Conservation (phyloP, 2,329 filamentous ascomycete species). For the Ascochyta koolunga region DNA sequence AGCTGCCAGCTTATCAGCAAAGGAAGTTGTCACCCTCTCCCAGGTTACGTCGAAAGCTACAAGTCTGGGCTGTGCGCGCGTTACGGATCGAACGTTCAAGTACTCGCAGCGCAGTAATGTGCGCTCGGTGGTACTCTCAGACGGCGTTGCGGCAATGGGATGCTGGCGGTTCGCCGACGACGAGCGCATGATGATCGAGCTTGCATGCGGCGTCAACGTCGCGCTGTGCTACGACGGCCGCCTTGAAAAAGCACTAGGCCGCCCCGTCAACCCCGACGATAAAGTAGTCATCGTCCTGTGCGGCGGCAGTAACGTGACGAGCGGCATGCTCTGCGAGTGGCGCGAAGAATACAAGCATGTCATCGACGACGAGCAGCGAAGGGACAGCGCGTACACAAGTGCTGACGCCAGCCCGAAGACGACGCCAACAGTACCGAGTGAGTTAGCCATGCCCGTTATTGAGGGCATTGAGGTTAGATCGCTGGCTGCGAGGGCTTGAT, state of each 20-base stretch:
- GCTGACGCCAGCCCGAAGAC: conserved; percentile 13
- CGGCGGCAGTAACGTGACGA: conserved; percentile 64
- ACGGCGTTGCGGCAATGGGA: conserved; percentile 80
- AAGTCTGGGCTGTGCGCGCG: conserved; percentile 74
- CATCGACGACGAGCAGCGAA: conserved; percentile 22
- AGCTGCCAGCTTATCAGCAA: conserved; percentile 63
- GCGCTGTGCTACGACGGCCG: conserved; percentile 70
- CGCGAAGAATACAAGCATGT: conserved; percentile 48
- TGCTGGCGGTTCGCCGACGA: conserved; percentile 81
- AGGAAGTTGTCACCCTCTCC: conserved; percentile 66
- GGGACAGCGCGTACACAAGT: conserved; percentile 23
- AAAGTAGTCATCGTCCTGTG: conserved; percentile 87
- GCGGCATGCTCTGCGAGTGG: conserved; percentile 59
- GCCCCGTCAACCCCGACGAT: conserved; percentile 67
- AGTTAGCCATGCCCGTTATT: conserved; percentile 8
- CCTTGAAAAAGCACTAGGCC: conserved; percentile 64
- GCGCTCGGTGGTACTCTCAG: conserved; percentile 68
- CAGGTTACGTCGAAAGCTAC: conserved; percentile 78
- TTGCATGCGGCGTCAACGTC: conserved; percentile 82
- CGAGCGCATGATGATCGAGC: conserved; percentile 79
- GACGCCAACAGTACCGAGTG: conserved; percentile 3
- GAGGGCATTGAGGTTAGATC: conserved; percentile 11
- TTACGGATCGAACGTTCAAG: conserved; percentile 71
- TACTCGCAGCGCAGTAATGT: conserved; percentile 64
- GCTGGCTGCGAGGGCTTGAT: conserved; percentile 4